A percentile compares a stretch with the other conserved stretches of the same genome.
phyloP scores from a whole-genome alignment of 2,329 filamentous ascomycete genomes.

The Cladosporium halotolerans region DNA sequence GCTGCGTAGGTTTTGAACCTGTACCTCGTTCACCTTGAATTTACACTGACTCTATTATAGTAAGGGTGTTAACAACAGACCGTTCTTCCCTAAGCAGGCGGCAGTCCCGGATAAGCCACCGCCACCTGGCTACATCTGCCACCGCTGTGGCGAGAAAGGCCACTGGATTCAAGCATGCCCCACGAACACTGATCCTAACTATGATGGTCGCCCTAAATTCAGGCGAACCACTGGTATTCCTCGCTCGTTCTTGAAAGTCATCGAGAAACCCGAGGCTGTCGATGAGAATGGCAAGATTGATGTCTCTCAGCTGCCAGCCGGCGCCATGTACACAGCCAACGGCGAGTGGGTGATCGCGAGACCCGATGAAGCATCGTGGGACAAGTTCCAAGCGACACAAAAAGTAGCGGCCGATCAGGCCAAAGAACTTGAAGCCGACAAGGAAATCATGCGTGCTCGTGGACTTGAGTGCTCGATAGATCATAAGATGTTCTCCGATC shows the following conservation, averaged over 20 bases:
- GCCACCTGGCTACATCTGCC: conserved; percentile 90
- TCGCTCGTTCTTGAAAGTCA: conserved; percentile 87
- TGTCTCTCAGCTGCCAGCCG: conserved; percentile 72
- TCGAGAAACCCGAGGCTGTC: conserved; percentile 79
- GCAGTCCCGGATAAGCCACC: conserved; percentile 89
- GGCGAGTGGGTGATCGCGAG: conserved; percentile 96
- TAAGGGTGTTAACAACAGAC: conserved; percentile 11
- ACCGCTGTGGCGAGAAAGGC: conserved; percentile 89
- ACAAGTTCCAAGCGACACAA: conserved; percentile 90
- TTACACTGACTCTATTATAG: conserved; percentile 13
- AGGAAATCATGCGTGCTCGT: conserved; percentile 80
- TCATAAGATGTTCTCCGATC: conserved; percentile 96
- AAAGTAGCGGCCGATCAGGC: conserved; percentile 73
- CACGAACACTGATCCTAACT: conserved; percentile 96
- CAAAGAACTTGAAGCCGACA: conserved; percentile 69
- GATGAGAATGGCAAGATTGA: conserved; percentile 70
- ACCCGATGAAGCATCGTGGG: conserved; percentile 92
- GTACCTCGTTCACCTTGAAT: not conserved
- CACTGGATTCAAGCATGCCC: conserved; percentile 98
- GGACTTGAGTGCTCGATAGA: conserved; percentile 92
- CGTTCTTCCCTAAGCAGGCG: conserved; percentile 49
- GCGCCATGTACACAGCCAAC: conserved; percentile 95
- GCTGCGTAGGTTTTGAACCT: conserved; percentile 37
- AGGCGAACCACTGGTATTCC: conserved; percentile 97
- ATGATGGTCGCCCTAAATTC: conserved; percentile 85